Conservation (phyloP, 2,329 filamentous ascomycete species). For the Herpotrichia juniperi region DNA sequence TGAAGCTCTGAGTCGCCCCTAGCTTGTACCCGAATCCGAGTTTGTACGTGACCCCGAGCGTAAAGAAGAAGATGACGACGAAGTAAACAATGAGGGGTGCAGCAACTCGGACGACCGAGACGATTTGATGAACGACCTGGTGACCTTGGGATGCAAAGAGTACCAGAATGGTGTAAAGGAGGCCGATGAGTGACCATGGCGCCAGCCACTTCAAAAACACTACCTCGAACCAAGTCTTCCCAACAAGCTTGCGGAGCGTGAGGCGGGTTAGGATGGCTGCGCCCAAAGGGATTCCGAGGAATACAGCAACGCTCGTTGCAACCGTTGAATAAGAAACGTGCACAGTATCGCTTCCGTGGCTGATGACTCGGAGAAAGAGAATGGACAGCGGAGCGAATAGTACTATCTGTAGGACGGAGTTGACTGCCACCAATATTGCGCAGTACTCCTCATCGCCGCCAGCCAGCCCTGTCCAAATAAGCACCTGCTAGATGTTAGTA, state of each 20-base stretch:
- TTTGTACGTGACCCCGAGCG: constrained; percentile 62
- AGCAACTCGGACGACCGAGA: constrained; percentile 76
- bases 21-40: constrained; percentile 73
- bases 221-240: constrained; percentile 65
- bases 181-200: constrained; percentile 76
- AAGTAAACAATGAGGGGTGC: constrained; percentile 83
- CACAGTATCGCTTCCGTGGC: constrained; percentile 47
- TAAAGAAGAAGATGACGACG: constrained; percentile 70
- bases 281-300: constrained; percentile 75
- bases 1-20: constrained; percentile 77
- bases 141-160: constrained; percentile 79
- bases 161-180: constrained; percentile 82
- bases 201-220: constrained; percentile 69
- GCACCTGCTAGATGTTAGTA: constrained; percentile 47
- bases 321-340: constrained; percentile 65
- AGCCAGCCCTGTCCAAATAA: constrained; percentile 76
- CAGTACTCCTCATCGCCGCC: constrained; percentile 79
- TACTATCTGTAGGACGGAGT: constrained; percentile 48
- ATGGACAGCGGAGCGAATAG: constrained; percentile 46
- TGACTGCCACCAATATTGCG: constrained; percentile 58
- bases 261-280: constrained; percentile 76
- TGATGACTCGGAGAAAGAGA: constrained; percentile 66
- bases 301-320: constrained; percentile 77
- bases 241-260: constrained; percentile 58
- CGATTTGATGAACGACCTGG: constrained; percentile 78